Base-by-base conservation (phyloP, 495 filamentous ascomycete species). In the Aspergillus coremiiformis region DNA sequence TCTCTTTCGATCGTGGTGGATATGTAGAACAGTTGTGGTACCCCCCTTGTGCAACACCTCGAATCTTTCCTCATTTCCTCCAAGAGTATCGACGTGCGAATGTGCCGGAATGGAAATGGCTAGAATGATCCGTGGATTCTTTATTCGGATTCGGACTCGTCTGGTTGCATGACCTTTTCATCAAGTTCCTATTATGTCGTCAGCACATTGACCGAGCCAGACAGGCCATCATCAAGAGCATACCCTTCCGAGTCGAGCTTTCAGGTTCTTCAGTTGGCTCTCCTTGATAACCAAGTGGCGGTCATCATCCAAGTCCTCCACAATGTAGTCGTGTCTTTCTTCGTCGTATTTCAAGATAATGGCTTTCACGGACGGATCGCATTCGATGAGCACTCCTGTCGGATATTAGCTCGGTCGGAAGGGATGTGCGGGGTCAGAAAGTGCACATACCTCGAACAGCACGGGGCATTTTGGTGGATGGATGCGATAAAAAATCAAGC, bases 311-410 rank as follows among this genome's bases (percentile, higher is more conserved):
- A 89, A 69, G 42, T 89, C 85, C 62, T 89, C 85, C 51, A 88
- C 78, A 49, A 89, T 86, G 62, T 84, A 86, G 55, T 84, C 84
- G 60, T 87, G 80, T 51, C 73, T 65, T 52, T 82, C 76, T 48
- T 76, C 72, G 56, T 89, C 83, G 68, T 88, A 86, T 53, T 85
- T 85, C 33, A 82, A 71, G 57, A 89, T 82, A 63, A 88, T 86
- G 33, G 85, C 82, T 65, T 86, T 87, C 68, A 88, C 86, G 39
- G 83, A 85, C 5, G 84, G 82, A 61, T 90, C 87, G 69, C 85
- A 89, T 64, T 86, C 78, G 57, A 90, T 80, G 49, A 90, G 73
- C 35, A 88, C 81, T 58, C 86, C 84, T 85, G 52, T 14, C 4
- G 8, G 5, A 35, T 39, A n/a, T 26, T 41, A 44, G 42, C 2